Evolutionary conservation across 768 basidiomycete species (phyloP), one percentile per base, ranked within the genome.

Genomic region (Lentinus tigrinus): DNA sequence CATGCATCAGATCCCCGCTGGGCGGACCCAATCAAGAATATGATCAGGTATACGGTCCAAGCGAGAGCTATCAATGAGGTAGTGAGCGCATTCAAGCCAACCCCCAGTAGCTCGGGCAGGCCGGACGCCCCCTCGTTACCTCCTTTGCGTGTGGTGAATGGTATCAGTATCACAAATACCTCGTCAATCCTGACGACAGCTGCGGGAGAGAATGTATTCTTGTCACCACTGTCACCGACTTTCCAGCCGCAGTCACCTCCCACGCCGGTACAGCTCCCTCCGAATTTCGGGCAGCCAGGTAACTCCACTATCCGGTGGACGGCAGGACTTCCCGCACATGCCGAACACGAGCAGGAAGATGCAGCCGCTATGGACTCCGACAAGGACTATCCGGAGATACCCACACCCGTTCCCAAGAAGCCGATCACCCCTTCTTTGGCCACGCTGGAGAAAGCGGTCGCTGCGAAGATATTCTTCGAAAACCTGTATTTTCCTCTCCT

Each of bases 391-490:
- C 63, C 66, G 28, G 56, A 62, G 51, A 56, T 58, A 31, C 58
- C 55, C 43, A 75, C 70, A 40, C 75, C 74, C 47, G 72, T 67
- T 46, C 80, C 80, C 58, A 78, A 75, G 64, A 81, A 80, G 71
- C 75, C 80, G 52, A 88, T 98, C 67, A 85, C 81, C 14, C 95
- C 96, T 38, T 95, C 95, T 53, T 79, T 99, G 56, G 81, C 87
- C 42, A 97, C 96, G 28, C 79, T 98, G 68, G 95, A 99, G 73
- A 95, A 91, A 72, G 93, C 95, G 50, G 92, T 94, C 57, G 88
- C 95, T 34, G 87, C 91, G 39, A 85, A 91, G 70, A 92, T 98
- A 75, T 97, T 87, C 81, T 97, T 98, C 74, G 92, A 93, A 79
- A 93, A 91, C 69, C 79, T 88, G 28, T 95, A 90, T 73, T 95